phyloP scores from a whole-genome alignment of 441 rosid species.

The Manihot esculenta region DNA sequence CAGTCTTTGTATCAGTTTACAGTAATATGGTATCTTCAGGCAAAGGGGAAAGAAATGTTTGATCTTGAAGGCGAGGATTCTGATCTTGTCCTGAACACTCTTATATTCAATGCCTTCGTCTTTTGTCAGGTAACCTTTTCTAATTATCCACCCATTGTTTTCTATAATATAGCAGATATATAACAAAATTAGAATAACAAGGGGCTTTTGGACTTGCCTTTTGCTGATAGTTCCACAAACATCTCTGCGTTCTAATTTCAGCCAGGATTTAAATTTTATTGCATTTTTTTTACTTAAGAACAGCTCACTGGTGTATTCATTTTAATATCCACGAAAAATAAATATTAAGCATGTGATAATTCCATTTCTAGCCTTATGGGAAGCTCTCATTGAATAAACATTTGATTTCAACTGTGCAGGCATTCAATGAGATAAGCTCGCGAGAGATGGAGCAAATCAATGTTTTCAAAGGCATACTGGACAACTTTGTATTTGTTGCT shows the following conservation, averaged over 20 bases:
- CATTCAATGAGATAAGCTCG: conserved; percentile 54
- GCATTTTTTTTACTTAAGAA: too few species aligned
- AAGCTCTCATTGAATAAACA: neutral
- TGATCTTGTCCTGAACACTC: conserved; percentile 38
- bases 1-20: conserved; percentile 47
- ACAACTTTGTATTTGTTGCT: conserved; percentile 36
- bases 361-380: neutral
- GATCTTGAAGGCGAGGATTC: conserved; percentile 37
- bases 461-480: conserved; percentile 45
- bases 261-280: neutral
- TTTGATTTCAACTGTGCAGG: conserved; percentile 30
- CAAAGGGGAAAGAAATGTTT: conserved; percentile 39
- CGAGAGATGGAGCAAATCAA: conserved; percentile 51
- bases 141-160: neutral
- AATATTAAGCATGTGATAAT: neutral
- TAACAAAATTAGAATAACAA: neutral
- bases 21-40: conserved; percentile 41
- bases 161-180: too few species aligned
- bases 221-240: neutral
- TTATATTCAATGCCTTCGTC: conserved; percentile 56
- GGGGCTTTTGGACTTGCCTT: neutral
- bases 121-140: conserved; percentile 60
- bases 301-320: neutral
- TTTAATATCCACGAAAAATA: neutral
- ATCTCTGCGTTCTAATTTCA: neutral